Percentiles rank a stretch among this genome's conserved stretches.
phyloP scores from a whole-genome alignment of 1,139 yeast species.

The Yamadazyma diddensiae region DNA sequence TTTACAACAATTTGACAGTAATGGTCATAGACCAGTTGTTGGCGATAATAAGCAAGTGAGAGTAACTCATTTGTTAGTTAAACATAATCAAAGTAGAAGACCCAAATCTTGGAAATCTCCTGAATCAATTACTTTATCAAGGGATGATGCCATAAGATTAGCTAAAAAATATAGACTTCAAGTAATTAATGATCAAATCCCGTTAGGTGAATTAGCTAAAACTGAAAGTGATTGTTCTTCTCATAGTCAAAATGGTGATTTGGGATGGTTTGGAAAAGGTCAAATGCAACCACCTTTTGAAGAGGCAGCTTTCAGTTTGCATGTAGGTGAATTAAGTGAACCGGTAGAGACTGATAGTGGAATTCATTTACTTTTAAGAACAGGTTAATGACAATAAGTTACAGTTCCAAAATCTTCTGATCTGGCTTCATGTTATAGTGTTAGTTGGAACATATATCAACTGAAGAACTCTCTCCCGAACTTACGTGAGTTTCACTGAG shows the following conservation, averaged over 20 bases:
- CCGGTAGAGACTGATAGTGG: constrained; percentile 91
- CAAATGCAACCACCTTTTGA: constrained; percentile 96
- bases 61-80: constrained; percentile 68
- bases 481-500: too few relatives aligned
- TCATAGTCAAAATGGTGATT: constrained; percentile 84
- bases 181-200: constrained; percentile 67
- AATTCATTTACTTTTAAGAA: constrained; percentile 81
- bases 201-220: constrained; percentile 69
- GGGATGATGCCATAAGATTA: constrained; percentile 79
- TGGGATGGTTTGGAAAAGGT: constrained; percentile 84
- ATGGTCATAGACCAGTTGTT: constrained; percentile 62
- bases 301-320: constrained; percentile 75
- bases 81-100: constrained; percentile 79
- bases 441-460: too few relatives aligned
- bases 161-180: constrained; percentile 57
- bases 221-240: constrained; percentile 90
- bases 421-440: too few relatives aligned
- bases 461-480: too few relatives aligned
- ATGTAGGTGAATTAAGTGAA: constrained; percentile 81
- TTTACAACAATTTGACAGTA: constrained; percentile 43
- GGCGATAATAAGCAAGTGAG: constrained; percentile 40
- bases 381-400: constrained; percentile 50
- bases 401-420: too few relatives aligned
- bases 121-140: constrained; percentile 64
- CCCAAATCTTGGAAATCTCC: constrained; percentile 91